Evolutionary conservation across 768 basidiomycete genomes (phyloP), one percentile per base, ranked within the genome.

Genomic region (Boletus vermiculosoides): DNA sequence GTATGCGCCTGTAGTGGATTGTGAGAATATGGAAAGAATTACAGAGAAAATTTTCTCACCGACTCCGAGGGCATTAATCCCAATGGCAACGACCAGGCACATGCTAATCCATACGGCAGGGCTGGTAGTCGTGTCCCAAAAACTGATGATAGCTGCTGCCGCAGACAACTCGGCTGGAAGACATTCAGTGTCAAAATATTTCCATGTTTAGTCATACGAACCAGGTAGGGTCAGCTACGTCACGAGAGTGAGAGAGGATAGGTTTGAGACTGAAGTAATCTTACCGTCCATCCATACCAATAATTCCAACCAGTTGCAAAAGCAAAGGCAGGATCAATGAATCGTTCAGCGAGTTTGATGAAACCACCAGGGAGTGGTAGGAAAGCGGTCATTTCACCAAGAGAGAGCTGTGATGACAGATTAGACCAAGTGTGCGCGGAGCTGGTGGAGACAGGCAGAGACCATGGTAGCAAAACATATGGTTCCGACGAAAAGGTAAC

Each of bases 21-120:
- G 22, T 69, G 4, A 54, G 34, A 25, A 41, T 13, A 22, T 34
- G 31, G 28, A 37, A 11, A 5, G 0, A 5, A 15, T 1, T 25
- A 16, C 0, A 4, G 15, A 3, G 0, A 31, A 31, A 31, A n/a
- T n/a, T 23, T 42, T 57, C 69, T 48, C 44, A 73, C 75, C 77
- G 16, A 75, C 74, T 6, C 77, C 79, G 16, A 78, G 67, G 33
- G 62, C 48, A 47, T 82, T 82, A 20, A 82, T 82, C 42, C 63
- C 68, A 28, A 83, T 62, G 37, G 81, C 80, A 23, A 85, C 77
- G 23, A 80, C 62, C 16, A 84, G 64, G 57, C 77, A 83, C 34
- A 86, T 68, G 2, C 77, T 71, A 55, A 86, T 81, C 79, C 80
- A 85, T 8, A 74, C 76, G 0, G 76, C 81, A 45, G 79, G 74